Evolutionary conservation across 495 filamentous ascomycete genomes (phyloP).

Genomic region (Penicillium desertorum): DNA sequence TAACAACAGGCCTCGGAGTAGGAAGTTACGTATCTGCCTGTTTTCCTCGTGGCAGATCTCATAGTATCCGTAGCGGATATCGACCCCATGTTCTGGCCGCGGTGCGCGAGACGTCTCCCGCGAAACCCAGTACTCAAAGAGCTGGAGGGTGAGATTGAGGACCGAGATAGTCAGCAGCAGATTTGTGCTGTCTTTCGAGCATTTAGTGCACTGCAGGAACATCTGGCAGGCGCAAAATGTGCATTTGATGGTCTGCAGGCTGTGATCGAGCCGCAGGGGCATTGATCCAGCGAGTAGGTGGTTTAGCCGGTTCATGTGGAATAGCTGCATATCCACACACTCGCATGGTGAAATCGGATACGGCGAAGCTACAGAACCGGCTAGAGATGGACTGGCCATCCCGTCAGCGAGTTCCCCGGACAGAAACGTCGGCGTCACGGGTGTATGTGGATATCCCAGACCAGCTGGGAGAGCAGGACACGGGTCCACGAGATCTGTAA

Average conservation of each 20-base stretch:
- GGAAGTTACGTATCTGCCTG: conserved; percentile 34
- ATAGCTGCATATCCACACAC: conserved; percentile 37
- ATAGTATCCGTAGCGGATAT: conserved; percentile 42
- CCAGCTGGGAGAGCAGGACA: conserved; percentile 24
- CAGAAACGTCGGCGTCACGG: conserved; percentile 41
- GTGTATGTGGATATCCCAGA: conserved; percentile 28
- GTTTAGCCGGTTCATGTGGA: conserved; percentile 39
- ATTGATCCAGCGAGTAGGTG: conserved; percentile 33
- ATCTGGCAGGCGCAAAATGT: conserved; percentile 36
- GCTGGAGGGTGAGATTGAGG: conserved; percentile 36
- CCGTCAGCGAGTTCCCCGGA: conserved; percentile 35
- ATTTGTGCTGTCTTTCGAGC: conserved; percentile 38
- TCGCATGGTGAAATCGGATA: conserved; percentile 31
- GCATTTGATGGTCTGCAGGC: conserved; percentile 37
- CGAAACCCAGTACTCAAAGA: conserved; percentile 40
- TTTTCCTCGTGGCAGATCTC: conserved; percentile 39
- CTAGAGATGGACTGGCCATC: conserved; percentile 34
- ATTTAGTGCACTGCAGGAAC: conserved; percentile 40
- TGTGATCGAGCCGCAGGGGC: conserved; percentile 40
- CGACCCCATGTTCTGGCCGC: conserved; percentile 22
- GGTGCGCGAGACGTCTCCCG: conserved; percentile 25
- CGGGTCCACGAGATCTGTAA: conserved; percentile 22
- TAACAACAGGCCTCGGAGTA: conserved; percentile 32
- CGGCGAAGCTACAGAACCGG: conserved; percentile 24
- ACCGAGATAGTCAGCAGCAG: conserved; percentile 36